Evolutionary conservation across 305 asterid species (phyloP).

Genomic region (Ilex paraguariensis): DNA sequence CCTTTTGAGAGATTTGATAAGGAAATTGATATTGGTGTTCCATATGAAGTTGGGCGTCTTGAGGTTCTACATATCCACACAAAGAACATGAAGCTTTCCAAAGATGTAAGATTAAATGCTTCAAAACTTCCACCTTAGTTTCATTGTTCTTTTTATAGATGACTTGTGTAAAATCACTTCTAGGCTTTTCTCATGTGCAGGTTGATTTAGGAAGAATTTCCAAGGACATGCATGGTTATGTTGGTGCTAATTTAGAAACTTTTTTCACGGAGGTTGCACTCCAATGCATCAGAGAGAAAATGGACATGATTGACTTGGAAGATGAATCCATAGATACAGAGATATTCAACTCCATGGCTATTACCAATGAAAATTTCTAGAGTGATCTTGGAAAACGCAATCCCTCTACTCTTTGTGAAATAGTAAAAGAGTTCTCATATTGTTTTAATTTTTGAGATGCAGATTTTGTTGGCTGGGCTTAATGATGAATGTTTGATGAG

Average conservation of each 20-base stretch:
- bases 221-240: not conserved
- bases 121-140: no score
- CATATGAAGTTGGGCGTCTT: not conserved
- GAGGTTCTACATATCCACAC: not conserved
- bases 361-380: not conserved
- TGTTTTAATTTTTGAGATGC: not conserved
- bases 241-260: not conserved
- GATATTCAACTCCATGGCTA: not conserved
- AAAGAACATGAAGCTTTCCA: not conserved
- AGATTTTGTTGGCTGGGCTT: not conserved
- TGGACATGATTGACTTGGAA: not conserved
- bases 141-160: no score
- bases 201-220: not conserved
- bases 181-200: not conserved
- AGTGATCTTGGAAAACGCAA: not conserved
- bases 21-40: not conserved
- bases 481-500: not conserved
- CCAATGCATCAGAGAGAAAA: not conserved
- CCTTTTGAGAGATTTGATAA: not conserved
- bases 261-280: not conserved
- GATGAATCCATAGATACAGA: not conserved
- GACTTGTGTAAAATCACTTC: no score
- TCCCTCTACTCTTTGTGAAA: not conserved
- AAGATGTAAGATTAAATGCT: no score
- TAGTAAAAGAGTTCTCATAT: not conserved